These are phyloP conservation scores for Orbilia ellipsospora DNA, from an alignment of 2,329 filamentous ascomycete species.

Conservation along the genomic window DNA sequence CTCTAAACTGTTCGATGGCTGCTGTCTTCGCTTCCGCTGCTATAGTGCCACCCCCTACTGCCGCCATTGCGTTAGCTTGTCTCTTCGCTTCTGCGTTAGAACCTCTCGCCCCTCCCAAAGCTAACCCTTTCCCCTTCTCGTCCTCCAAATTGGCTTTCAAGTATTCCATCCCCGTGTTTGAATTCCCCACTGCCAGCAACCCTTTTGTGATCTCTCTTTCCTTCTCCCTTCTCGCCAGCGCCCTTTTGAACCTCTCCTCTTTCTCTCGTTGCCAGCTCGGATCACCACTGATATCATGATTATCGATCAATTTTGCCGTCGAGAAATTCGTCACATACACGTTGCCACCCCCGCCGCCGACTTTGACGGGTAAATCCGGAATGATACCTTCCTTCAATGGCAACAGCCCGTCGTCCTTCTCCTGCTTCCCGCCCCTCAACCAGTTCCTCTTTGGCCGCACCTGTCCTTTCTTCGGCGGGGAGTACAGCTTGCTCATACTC, in stretches of 20 bases:
- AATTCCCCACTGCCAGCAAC: constrained; percentile 63
- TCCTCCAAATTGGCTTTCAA: constrained; percentile 55
- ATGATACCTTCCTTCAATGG: constrained; percentile 57
- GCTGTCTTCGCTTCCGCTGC: constrained; percentile 26
- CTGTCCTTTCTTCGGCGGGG: constrained; percentile 58
- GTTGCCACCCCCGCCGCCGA: constrained; percentile 63
- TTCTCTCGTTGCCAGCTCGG: constrained; percentile 67
- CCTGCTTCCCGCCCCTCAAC: constrained; percentile 63
- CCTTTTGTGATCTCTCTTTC: constrained; percentile 78
- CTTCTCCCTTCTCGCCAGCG: constrained; percentile 74
- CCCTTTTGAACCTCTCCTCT: constrained; percentile 74
- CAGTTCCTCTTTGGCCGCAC: constrained; percentile 59
- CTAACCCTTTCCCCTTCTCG: constrained; percentile 25
- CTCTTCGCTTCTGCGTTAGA: constrained; percentile 12
- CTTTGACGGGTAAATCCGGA: constrained; percentile 61
- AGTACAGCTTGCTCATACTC: constrained; percentile 70
- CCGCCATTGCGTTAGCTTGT: not conserved
- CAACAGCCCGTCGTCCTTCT: constrained; percentile 60
- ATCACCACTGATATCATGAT: constrained; percentile 70
- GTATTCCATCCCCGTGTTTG: constrained; percentile 58
- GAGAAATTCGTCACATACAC: constrained; percentile 62
- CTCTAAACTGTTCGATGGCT: constrained; percentile 36
- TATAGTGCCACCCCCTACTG: constrained; percentile 5
- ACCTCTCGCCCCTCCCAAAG: constrained; percentile 2
- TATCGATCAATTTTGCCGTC: constrained; percentile 73